Evolutionary conservation across 2,329 filamentous ascomycete species (phyloP).

Genomic region (Falciphora oryzae): DNA sequence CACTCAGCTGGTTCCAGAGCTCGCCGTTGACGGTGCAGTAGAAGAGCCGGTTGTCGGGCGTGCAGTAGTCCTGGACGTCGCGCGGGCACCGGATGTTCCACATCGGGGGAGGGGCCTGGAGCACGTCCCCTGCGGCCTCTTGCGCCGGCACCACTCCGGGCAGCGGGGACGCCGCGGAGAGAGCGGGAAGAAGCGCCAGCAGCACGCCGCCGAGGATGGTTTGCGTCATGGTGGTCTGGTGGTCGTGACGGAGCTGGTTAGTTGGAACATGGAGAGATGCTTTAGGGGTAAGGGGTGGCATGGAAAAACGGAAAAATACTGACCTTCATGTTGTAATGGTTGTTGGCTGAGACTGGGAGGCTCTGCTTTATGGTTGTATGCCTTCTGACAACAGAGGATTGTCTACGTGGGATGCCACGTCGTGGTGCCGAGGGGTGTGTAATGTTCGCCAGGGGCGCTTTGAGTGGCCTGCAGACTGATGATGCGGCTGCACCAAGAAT

Average conservation of each 20-base stretch:
- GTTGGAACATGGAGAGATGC: no score
- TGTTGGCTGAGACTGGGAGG: no score
- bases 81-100: slow-evolving; percentile 7
- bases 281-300: neutral
- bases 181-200: neutral
- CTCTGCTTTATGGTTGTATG: neutral
- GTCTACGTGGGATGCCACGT: no score
- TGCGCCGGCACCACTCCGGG: neutral
- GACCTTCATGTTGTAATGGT: neutral
- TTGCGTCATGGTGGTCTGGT: neutral
- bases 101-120: neutral
- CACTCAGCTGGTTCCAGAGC: slow-evolving; percentile 3
- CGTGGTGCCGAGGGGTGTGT: neutral
- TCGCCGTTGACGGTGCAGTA: slow-evolving; percentile 1
- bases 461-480: neutral
- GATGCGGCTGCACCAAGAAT: neutral
- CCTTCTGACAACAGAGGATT: neutral
- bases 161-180: neutral
- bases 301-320: neutral
- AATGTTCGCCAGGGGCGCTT: neutral
- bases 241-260: neutral
- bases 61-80: slow-evolving; percentile 3
- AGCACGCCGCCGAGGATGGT: neutral
- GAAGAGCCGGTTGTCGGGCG: slow-evolving; percentile 4
- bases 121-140: neutral